Base-by-base conservation (phyloP, 345 rosid species). In the Orychophragmus violaceus region DNA sequence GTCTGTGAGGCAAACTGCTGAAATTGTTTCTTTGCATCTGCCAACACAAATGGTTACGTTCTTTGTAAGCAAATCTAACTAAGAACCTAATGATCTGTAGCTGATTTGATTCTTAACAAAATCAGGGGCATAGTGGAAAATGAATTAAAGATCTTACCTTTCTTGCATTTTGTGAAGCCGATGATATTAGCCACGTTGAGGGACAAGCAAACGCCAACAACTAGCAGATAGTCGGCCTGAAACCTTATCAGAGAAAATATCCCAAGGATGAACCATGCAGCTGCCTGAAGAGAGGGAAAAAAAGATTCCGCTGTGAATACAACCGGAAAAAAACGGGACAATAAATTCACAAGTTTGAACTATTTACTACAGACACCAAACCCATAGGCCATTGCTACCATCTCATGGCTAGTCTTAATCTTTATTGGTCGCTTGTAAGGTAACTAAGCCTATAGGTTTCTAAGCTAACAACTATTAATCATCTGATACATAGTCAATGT, bases 161-260 rank as follows among this genome's bases (percentile, higher is more conserved):
- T 86, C 62, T 82, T 83, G 76, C 87, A 86, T 62, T 86, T 86
- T 50, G 86, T 83, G 77, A 86, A 86, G 55, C 91, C 91, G 25
- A 86, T 64, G 64, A 86, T 86, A 78, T 86, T 86, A 62, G 91
- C 91, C 13, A 78, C 41, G 44, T 82, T 73, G 51, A 86, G 86
- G 57, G 83, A 82, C 76, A 86, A 61, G 55, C 88, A 86, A 48
- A 86, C 88, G 19, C 88, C 91, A 55, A 83, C 72, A 42, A 83
- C 79, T 41, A 86, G 91, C 74, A 85, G 77, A 66, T 86, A 86
- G 70, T 86, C 91, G 4, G 88, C 82, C 49, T 83, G 80, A 54
- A 86, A 64, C 64, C 88, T 82, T 62, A 86, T 76, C 54, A 86
- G 68, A 7, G 91, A 86, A 66, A 86, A 82, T 14, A 83, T 69